These are phyloP conservation scores for Calocybe gangraenosa DNA, from an alignment of 768 basidiomycete species.

Conservation along the genomic window DNA sequence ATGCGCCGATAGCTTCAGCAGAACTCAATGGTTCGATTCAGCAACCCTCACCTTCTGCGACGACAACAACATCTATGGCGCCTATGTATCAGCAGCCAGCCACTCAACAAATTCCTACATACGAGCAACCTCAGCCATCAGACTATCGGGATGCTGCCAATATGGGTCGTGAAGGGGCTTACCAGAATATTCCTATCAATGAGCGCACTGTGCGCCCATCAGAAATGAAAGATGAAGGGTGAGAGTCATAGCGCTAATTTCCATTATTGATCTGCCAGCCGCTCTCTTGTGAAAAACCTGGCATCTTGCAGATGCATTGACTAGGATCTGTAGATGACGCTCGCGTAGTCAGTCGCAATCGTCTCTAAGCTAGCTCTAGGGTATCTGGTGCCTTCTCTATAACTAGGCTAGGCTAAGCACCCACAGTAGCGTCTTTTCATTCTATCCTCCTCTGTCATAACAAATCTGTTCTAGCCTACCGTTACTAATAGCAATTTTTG, in stretches of 20 bases:
- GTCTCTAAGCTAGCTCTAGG: conserved; percentile 70
- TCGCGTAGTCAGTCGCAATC: conserved; percentile 56
- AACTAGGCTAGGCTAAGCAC: conserved; percentile 75
- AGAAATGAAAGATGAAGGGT: conserved; percentile 99
- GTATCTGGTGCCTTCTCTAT: conserved; percentile 58
- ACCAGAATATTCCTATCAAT: conserved; percentile 39
- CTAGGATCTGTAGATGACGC: conserved; percentile 41
- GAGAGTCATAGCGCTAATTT: conserved; percentile 43
- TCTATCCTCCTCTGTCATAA: conserved; percentile 56
- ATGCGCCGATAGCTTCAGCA: conserved; percentile 15
- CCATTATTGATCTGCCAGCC: conserved; percentile 16
- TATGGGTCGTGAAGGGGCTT: conserved; percentile 33
- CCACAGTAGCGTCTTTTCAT: conserved; percentile 73
- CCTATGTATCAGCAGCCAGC: conserved; percentile 29
- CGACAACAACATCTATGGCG: conserved; percentile 16
- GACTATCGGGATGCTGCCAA: conserved; percentile 44
- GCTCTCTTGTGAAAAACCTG: conserved; percentile 22
- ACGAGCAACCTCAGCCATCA: conserved; percentile 56
- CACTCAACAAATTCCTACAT: conserved; percentile 76
- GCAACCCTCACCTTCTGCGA: conserved; percentile 20
- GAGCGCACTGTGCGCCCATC: conserved; percentile 75
- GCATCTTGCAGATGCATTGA: conserved; percentile 7
- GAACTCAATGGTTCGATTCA: conserved; percentile 13
- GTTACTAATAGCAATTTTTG: conserved; percentile 78
- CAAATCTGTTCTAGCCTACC: conserved; percentile 64